phyloP scores from a whole-genome alignment of 2,329 filamentous ascomycete genomes.

The Colletotrichum viniferum region DNA sequence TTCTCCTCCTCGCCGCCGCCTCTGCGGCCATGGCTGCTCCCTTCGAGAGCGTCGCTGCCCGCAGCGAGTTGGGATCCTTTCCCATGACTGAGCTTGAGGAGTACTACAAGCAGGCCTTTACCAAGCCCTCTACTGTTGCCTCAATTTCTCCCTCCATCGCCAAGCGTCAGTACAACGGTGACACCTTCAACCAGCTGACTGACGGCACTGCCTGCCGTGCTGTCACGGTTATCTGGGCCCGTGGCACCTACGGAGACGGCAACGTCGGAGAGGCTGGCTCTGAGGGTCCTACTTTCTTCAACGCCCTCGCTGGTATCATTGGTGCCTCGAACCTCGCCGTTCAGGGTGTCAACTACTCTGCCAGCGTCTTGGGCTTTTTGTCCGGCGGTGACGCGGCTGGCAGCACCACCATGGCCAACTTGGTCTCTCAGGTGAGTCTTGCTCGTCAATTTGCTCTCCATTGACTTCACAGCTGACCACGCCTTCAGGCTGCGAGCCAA shows the following conservation, averaged over 20 bases:
- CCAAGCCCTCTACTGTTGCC: not conserved
- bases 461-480: not conserved
- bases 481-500: conserved; percentile 36
- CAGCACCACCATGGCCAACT: conserved; percentile 42
- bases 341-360: conserved; percentile 59
- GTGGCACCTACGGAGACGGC: conserved; percentile 56
- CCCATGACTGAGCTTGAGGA: conserved; percentile 20
- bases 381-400: conserved; percentile 48
- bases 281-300: conserved; percentile 54
- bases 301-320: conserved; percentile 44
- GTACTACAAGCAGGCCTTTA: conserved; percentile 15
- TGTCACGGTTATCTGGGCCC: conserved; percentile 59
- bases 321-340: conserved; percentile 49
- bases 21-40: conserved; percentile 11
- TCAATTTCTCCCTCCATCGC: not conserved
- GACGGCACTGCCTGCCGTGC: conserved; percentile 39
- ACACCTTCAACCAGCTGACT: conserved; percentile 22
- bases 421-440: not conserved
- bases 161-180: conserved; percentile 16
- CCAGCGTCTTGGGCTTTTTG: conserved; percentile 47
- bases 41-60: not conserved
- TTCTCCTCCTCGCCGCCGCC: conserved; percentile 12
- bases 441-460: not conserved
- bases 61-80: not conserved
- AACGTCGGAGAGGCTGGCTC: conserved; percentile 51